Base-by-base conservation (phyloP, 176 grass and related monocot genomes). In the Aegilops sharonensis region DNA sequence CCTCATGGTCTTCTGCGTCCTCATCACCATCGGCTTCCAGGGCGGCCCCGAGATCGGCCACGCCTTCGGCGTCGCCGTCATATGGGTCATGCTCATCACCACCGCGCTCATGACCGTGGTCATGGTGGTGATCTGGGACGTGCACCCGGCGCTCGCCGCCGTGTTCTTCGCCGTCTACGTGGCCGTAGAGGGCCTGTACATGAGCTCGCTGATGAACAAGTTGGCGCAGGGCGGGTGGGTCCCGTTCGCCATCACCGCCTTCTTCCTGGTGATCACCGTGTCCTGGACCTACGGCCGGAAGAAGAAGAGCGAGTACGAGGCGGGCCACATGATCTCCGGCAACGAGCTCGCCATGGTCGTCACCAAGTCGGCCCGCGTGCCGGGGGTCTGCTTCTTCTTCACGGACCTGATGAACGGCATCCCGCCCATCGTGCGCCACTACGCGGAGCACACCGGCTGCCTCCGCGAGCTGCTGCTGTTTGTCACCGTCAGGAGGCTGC, bases 1-100 rank as follows among this genome's bases (percentile, higher is more conserved):
- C 6, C 17, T 94, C 64, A 94, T 91, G 92, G 4, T 87, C 18
- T 43, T 82, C 15, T 94, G 89, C 12, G 35, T 94, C 37, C 39
- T 89, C 34, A 78, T 94, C 70, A 91, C 85, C 12, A 77, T 91
- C 0, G 83, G 86, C 21, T 91, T 94, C 87, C 75, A 78, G 18
- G 92, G 87, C 34, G 92, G 92, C 1, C 35, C 84, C 0, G 89
- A 94, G 84, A 94, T 91, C 32, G 89, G 89, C 4, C 87, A 86
- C 37, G 92, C 89, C 27, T 94, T 86, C 54, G 92, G 89, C 0
- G 90, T 92, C 4, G 90, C 90, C 0, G 92, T 92, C 36, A 94
- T 94, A 37, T 91, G 87, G 47, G 92, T 94, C 11, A 92, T 94
- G 92, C 82, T 94, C 0, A 89, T 94, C 69, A 94, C 89, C 5